Evolutionary conservation across 768 basidiomycete genomes (phyloP).

Genomic region (Mrakia frigida): DNA sequence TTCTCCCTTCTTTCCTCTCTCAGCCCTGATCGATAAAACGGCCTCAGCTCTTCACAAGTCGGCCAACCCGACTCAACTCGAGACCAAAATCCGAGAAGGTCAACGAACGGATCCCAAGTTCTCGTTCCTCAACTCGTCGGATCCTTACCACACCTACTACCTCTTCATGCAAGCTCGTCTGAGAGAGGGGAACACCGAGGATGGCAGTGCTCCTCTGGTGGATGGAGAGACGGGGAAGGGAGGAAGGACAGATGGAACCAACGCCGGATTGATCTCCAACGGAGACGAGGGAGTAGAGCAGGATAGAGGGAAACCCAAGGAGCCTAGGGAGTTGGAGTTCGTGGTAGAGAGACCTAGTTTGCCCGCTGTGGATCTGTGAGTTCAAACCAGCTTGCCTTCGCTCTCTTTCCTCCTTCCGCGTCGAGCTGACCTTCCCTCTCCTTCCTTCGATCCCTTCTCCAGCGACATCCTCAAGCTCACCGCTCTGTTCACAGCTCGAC

Average conservation of each 20-base stretch:
- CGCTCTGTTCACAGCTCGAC: conserved; percentile 87
- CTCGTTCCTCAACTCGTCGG: conserved; percentile 92
- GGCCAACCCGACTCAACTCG: conserved; percentile 86
- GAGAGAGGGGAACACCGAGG: conserved; percentile 48
- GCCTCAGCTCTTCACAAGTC: conserved; percentile 86
- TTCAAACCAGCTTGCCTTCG: conserved; percentile 34
- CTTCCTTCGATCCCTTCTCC: conserved; percentile 30
- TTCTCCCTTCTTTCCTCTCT: neutral
- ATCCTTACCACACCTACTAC: conserved; percentile 99
- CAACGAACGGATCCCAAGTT: conserved; percentile 96
- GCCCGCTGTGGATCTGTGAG: conserved; percentile 82
- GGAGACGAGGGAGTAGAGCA: conserved; percentile 42
- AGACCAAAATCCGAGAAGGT: conserved; percentile 94
- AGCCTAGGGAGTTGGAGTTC: conserved; percentile 30
- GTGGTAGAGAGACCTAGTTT: conserved; percentile 46
- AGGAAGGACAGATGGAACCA: conserved; percentile 37
- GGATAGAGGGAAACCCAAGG: conserved; percentile 66
- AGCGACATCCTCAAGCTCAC: conserved; percentile 96
- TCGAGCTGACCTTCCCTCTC: neutral
- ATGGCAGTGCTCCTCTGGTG: conserved; percentile 49
- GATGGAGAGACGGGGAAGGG: conserved; percentile 47
- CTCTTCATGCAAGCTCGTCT: conserved; percentile 51
- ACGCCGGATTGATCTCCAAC: conserved; percentile 8
- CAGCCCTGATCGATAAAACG: conserved; percentile 93
- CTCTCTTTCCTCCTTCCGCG: neutral